phyloP scores from a whole-genome alignment of 108 stramenopile genomes.

The Mediolabrus comicus region DNA sequence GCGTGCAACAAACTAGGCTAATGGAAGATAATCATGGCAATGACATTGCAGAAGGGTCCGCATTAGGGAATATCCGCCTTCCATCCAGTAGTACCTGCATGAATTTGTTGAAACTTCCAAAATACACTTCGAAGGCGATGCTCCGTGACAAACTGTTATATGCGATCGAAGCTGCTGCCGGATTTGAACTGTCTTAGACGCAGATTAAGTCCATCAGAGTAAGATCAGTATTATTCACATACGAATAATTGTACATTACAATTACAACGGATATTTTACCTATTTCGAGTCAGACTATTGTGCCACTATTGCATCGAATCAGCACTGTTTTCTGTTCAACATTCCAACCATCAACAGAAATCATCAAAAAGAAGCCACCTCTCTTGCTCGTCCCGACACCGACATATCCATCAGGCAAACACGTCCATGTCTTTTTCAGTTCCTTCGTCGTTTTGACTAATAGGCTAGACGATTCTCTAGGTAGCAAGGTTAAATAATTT shows the following conservation, averaged over 20 bases:
- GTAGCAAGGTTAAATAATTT: constrained; percentile 28
- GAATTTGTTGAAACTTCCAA: constrained; percentile 97
- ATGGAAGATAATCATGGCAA: constrained; percentile 56
- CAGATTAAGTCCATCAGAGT: not conserved
- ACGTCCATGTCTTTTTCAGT: not conserved
- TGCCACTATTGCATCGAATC: not conserved
- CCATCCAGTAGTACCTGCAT: constrained; percentile 95
- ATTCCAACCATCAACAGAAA: constrained; percentile 35
- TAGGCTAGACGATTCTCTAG: constrained; percentile 17
- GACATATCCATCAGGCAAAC: constrained; percentile 1
- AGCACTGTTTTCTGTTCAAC: not conserved
- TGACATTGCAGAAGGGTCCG: constrained; percentile 41
- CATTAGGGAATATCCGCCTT: constrained; percentile 56
- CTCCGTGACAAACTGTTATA: constrained; percentile 91
- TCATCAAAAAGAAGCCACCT: constrained; percentile 3
- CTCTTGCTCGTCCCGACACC: not conserved
- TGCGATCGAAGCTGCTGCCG: constrained; percentile 93
- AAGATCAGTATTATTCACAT: too few relatives aligned
- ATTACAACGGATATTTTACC: too few relatives aligned
- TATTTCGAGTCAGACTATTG: too few relatives aligned
- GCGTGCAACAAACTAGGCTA: constrained; percentile 89
- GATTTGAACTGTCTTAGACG: constrained; percentile 93
- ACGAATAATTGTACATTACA: too few relatives aligned
- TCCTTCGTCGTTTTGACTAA: not conserved
- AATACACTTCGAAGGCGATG: constrained; percentile 81